These are phyloP conservation scores for Lepidopterella palustris DNA, from an alignment of 495 filamentous ascomycete species.

Conservation along the genomic window DNA sequence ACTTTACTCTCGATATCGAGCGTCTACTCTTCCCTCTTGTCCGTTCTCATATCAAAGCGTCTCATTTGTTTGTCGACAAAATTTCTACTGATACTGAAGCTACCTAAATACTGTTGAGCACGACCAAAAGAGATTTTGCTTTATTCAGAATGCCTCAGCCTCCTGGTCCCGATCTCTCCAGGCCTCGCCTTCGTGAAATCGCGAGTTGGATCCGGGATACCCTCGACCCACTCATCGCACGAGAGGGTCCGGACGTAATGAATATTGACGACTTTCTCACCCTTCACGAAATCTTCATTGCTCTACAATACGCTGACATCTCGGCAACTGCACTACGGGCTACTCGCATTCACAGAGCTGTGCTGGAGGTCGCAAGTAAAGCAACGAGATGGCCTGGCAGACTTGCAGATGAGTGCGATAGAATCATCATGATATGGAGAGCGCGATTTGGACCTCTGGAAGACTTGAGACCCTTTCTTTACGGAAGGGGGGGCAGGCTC, in stretches of 20 bases:
- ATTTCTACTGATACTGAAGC: too few relatives aligned
- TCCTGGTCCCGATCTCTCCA: slow-evolving; percentile 7
- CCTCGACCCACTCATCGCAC: slow-evolving; percentile 36
- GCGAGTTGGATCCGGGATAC: slow-evolving; percentile 37
- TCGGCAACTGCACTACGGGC: slow-evolving; percentile 24
- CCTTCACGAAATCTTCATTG: slow-evolving; percentile 33
- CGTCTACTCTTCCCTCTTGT: too few relatives aligned
- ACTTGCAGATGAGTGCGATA: slow-evolving; percentile 34
- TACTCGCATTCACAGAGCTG: slow-evolving; percentile 36
- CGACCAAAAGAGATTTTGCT: too few relatives aligned
- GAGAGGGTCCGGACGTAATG: slow-evolving; percentile 33
- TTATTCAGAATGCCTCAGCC: not conserved
- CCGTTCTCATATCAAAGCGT: too few relatives aligned
- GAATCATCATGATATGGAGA: slow-evolving; percentile 28
- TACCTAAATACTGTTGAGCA: too few relatives aligned
- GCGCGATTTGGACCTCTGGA: slow-evolving; percentile 29
- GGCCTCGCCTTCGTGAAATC: slow-evolving; percentile 7
- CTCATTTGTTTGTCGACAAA: too few relatives aligned
- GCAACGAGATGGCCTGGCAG: slow-evolving; percentile 37
- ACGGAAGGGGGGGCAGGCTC: slow-evolving; percentile 33
- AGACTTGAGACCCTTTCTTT: slow-evolving; percentile 26
- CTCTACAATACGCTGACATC: slow-evolving; percentile 20
- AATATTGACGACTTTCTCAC: slow-evolving; percentile 32
- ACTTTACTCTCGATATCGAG: too few relatives aligned
- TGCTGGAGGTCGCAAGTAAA: slow-evolving; percentile 30